phyloP scores from a whole-genome alignment of 306 rosid species.

The Castanea mollissima region DNA sequence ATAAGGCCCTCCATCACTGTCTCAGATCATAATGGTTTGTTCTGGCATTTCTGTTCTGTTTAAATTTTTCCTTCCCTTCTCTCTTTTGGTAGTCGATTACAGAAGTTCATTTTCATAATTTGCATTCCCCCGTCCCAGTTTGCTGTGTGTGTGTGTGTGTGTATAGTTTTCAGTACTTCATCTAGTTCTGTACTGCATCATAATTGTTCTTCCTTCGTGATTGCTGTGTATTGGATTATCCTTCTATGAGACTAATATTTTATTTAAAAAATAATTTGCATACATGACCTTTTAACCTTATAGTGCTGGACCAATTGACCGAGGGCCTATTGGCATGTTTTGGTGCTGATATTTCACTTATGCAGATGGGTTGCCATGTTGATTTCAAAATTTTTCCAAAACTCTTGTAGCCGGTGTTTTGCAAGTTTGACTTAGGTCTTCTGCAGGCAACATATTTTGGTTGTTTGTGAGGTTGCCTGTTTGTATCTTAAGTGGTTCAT shows the following conservation, averaged over 20 bases:
- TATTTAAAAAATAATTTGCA: too few relatives aligned
- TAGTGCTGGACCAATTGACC: background rate
- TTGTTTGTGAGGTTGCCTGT: background rate
- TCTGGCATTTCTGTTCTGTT: conserved; percentile 19
- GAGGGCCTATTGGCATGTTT: background rate
- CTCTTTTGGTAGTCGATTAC: conserved; percentile 5
- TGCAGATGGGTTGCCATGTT: background rate
- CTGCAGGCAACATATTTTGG: background rate
- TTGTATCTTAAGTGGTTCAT: background rate
- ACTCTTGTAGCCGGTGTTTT: background rate
- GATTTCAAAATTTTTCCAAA: background rate
- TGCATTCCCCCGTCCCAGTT: too few relatives aligned
- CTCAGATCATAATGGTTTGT: conserved; percentile 84
- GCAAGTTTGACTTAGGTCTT: background rate
- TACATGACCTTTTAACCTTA: background rate
- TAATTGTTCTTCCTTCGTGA: background rate
- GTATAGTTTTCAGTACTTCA: background rate
- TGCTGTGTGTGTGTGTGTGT: too few relatives aligned
- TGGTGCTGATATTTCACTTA: background rate
- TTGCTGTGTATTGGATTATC: background rate
- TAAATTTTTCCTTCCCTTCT: background rate
- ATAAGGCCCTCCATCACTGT: conserved; percentile 90
- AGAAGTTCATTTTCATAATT: conserved; percentile 3
- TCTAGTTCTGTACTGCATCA: background rate
- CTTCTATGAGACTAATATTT: too few relatives aligned